Percentiles rank a stretch among this genome's conserved stretches.
Conservation (phyloP, 2,329 filamentous ascomycete species). For the Curvularia lunata region DNA sequence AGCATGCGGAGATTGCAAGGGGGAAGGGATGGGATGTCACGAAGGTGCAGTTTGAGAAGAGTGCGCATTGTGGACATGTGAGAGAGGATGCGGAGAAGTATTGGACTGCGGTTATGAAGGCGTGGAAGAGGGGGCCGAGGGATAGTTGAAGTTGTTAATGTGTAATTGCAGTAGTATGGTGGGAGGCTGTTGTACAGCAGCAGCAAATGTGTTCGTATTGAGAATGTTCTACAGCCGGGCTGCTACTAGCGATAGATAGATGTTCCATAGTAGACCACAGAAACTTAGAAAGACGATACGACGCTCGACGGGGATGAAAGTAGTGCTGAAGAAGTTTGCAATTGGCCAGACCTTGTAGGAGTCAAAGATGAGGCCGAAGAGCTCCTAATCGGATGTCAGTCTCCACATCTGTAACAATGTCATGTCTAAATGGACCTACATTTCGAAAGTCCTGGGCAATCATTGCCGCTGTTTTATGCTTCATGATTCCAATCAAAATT, state of each 20-base stretch:
- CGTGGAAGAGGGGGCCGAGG: slow-evolving; percentile 36
- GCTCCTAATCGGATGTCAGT: slow-evolving; percentile 30
- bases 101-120: slow-evolving; percentile 55
- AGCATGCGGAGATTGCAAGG: slow-evolving; percentile 58
- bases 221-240: slow-evolving; percentile 33
- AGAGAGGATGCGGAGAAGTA: slow-evolving; percentile 63
- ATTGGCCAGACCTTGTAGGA: slow-evolving; percentile 76
- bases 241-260: slow-evolving; percentile 73
- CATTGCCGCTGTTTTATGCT: slow-evolving; percentile 42
- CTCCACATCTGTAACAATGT: slow-evolving; percentile 26
- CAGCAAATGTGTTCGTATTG: slow-evolving; percentile 6
- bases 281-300: slow-evolving; percentile 74
- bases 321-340: slow-evolving; percentile 74
- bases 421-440: slow-evolving; percentile 39
- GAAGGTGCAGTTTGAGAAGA: slow-evolving; percentile 63
- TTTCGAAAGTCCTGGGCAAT: slow-evolving; percentile 44
- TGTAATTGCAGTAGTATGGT: background rate
- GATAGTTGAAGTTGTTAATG: background rate
- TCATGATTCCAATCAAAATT: slow-evolving; percentile 62
- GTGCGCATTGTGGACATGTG: slow-evolving; percentile 68
- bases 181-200: background rate
- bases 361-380: slow-evolving; percentile 56
- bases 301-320: slow-evolving; percentile 70
- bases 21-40: slow-evolving; percentile 58
- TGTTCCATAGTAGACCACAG: slow-evolving; percentile 75